phyloP scores from a whole-genome alignment of 2,329 filamentous ascomycete species.

The Trichoderma asperellum region DNA sequence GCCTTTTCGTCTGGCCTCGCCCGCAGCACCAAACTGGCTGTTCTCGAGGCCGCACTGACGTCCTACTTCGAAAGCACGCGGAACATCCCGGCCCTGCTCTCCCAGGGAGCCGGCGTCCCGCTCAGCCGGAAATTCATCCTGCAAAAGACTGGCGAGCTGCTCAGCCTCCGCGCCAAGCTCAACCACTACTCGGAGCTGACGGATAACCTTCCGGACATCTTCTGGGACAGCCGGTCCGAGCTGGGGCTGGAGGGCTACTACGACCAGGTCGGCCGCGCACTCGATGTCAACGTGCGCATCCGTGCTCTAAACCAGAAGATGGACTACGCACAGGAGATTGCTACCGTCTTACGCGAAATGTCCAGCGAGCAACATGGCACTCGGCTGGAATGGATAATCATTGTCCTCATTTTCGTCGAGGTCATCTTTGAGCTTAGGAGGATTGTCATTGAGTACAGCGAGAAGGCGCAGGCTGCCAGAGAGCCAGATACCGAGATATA shows the following conservation, averaged over 20 bases:
- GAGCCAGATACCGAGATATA: conserved; percentile 19
- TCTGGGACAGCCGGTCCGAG: conserved; percentile 92
- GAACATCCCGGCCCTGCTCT: conserved; percentile 77
- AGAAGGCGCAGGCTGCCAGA: conserved; percentile 41
- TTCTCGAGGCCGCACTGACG: conserved; percentile 80
- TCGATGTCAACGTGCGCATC: conserved; percentile 91
- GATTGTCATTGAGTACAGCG: conserved; percentile 65
- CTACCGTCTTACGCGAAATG: conserved; percentile 82
- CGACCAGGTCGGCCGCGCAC: conserved; percentile 84
- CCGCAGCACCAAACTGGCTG: conserved; percentile 88
- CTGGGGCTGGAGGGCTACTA: conserved; percentile 93
- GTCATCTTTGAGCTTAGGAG: conserved; percentile 83
- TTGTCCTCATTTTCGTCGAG: conserved; percentile 88
- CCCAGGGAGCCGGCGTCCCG: conserved; percentile 56
- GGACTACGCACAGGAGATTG: conserved; percentile 96
- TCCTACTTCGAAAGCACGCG: conserved; percentile 87
- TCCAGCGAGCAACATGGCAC: conserved; percentile 89
- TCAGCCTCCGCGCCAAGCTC: conserved; percentile 85
- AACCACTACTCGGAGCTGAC: conserved; percentile 98
- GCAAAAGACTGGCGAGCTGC: conserved; percentile 88
- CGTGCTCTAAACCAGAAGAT: conserved; percentile 94
- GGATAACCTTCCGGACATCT: conserved; percentile 91
- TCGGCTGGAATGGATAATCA: conserved; percentile 93
- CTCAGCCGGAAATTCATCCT: conserved; percentile 75
- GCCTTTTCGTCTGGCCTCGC: conserved; percentile 95